Base-by-base conservation (phyloP, 257 asterid genomes). In the Solanum bulbocastanum region DNA sequence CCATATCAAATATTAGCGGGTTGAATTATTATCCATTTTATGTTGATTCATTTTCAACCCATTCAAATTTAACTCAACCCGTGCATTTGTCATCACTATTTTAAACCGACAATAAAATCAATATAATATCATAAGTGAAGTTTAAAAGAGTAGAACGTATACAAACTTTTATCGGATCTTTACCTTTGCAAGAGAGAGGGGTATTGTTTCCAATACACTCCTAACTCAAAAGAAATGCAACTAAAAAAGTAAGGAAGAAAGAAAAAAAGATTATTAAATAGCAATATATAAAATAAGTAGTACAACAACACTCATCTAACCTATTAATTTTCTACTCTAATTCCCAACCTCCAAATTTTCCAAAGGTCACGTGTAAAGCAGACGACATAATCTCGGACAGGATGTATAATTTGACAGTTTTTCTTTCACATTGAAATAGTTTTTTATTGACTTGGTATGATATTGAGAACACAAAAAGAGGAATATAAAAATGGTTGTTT, bases 141-240 rank as follows among this genome's bases (percentile, higher is more conserved):
- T 56, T 56, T 18, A 7, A 4, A 2, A 56, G 2, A 4, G 0
- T 20, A 56, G n/a, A 1, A 0, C 16, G 10, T 1, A 52, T 52
- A n/a, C 4, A 52, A 18, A 52, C 10, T 16, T 52, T 15, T 40
- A 44, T 2, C 2, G 13, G 13, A 13, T 5, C 46, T 42, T 40
- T 40, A 44, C 0, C 22, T 49, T 15, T 49, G 22, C 25, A 7
- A 0, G 66, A 56, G 66, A 56, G 11, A 1, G 62, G n/a, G 56
- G 1, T 1, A 3, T 52, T 52, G 23, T 52, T 52, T 16, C 23
- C 62, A 16, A 52, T 56, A 20, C 4, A 8, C 66, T 52, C 62
- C n/a, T 10, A n/a, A 0, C 62, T 6, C 23, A 46, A 46, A 46
- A 46, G 56, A 46, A 46, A 46, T 49, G 58, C 16, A 56, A 56